These are phyloP conservation scores for Cercospora citrullina DNA, from an alignment of 2,329 filamentous ascomycete species.

Conservation along the genomic window DNA sequence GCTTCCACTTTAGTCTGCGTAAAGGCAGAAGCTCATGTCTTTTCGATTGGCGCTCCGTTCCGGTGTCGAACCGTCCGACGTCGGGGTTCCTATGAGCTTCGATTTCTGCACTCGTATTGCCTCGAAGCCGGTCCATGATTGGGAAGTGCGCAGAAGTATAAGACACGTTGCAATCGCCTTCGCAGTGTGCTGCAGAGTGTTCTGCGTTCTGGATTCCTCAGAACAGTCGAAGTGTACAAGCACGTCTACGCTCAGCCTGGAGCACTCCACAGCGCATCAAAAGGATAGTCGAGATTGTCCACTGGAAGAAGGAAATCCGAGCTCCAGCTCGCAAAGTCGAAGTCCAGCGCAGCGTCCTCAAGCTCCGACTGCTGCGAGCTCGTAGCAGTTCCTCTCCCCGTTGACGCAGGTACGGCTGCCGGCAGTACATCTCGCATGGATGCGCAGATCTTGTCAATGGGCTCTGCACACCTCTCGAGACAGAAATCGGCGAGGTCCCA, in stretches of 20 bases:
- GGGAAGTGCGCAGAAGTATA: too few relatives aligned
- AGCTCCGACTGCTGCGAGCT: not conserved
- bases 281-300: constrained; percentile 19
- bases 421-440: not conserved
- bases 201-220: not conserved
- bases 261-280: constrained; percentile 15
- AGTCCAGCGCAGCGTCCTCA: not conserved
- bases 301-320: constrained; percentile 12
- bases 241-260: constrained; percentile 16
- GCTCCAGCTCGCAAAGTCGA: not conserved
- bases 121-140: too few relatives aligned
- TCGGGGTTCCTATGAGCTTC: not conserved
- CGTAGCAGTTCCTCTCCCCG: not conserved
- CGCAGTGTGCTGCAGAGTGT: not conserved
- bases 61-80: not conserved
- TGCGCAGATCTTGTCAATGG: constrained; percentile 40
- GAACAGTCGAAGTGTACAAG: not conserved
- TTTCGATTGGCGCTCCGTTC: not conserved
- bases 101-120: not conserved
- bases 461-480: constrained; percentile 46
- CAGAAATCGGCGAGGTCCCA: constrained; percentile 60
- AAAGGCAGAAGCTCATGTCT: not conserved
- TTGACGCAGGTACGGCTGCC: not conserved
- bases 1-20: not conserved
- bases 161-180: too few relatives aligned